A percentile compares a stretch with the other conserved stretches of the same genome.
These are phyloP conservation scores for Scheffersomyces coipomensis DNA, from an alignment of 805 yeast species.

Conservation along the genomic window DNA sequence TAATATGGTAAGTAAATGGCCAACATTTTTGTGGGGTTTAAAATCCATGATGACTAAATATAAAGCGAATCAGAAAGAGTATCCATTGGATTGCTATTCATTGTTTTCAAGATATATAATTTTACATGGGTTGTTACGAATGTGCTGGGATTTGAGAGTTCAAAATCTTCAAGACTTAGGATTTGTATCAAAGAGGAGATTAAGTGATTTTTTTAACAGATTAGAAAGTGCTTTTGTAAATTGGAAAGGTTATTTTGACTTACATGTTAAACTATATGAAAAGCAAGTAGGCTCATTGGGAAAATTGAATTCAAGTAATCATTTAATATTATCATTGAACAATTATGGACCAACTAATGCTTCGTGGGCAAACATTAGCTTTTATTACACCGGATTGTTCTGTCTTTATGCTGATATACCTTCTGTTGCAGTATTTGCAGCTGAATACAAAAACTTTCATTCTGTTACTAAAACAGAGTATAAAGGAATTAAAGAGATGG, in stretches of 20 bases:
- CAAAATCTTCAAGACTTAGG: conserved; percentile 30
- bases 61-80: conserved; percentile 26
- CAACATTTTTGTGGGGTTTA: conserved; percentile 32
- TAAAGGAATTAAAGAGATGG: conserved; percentile 10
- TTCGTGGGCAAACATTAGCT: conserved; percentile 30
- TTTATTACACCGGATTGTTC: conserved; percentile 21
- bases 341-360: conserved; percentile 29
- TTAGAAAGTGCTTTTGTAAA: conserved; percentile 28
- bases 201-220: conserved; percentile 23
- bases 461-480: conserved; percentile 3
- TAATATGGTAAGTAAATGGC: conserved; percentile 23
- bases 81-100: conserved; percentile 30
- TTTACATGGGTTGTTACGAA: conserved; percentile 32
- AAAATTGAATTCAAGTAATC: conserved; percentile 9
- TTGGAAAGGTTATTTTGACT: conserved; percentile 37
- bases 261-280: conserved; percentile 20
- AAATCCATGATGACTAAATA: conserved; percentile 29
- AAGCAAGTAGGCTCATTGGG: conserved; percentile 1
- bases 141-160: conserved; percentile 31
- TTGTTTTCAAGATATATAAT: conserved; percentile 35
- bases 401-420: conserved; percentile 22
- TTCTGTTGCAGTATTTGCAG: conserved; percentile 8
- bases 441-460: conserved; percentile 1
- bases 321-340: conserved; percentile 14
- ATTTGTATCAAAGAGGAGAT: conserved; percentile 26